Percentiles rank a stretch among this genome's conserved stretches.
phyloP scores from a whole-genome alignment of 768 basidiomycete species.

The Pholiota conissans region DNA sequence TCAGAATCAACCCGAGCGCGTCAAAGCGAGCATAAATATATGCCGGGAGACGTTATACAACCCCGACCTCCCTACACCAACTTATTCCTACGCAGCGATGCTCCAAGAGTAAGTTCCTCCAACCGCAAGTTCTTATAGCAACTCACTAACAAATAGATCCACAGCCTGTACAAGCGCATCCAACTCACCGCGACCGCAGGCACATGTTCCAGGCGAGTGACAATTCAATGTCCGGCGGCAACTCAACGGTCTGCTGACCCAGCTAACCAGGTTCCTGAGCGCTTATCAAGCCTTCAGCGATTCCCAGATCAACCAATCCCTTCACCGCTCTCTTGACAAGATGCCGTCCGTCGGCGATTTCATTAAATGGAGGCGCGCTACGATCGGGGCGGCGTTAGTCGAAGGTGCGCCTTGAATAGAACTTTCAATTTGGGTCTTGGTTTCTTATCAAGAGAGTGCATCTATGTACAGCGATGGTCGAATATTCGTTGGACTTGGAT shows the following conservation, averaged over 20 bases:
- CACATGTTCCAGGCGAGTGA: background rate
- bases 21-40: conserved; percentile 17
- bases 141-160: background rate
- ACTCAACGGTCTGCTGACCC: too few relatives aligned
- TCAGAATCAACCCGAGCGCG: conserved; percentile 20
- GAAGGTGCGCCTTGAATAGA: background rate
- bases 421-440: background rate
- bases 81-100: conserved; percentile 19
- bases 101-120: conserved; percentile 17
- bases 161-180: conserved; percentile 7
- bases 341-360: conserved; percentile 8
- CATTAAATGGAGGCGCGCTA: conserved; percentile 4
- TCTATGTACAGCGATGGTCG: conserved; percentile 7
- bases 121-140: background rate
- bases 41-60: conserved; percentile 13
- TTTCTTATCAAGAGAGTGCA: too few relatives aligned
- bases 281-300: conserved; percentile 10
- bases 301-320: conserved; percentile 12
- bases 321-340: background rate
- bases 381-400: conserved; percentile 12
- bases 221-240: too few relatives aligned
- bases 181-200: conserved; percentile 6
- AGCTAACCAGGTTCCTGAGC: background rate
- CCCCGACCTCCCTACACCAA: background rate
- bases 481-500: conserved; percentile 14